Conservation (phyloP, 73 alveolate genomes). For the Stentor roeselii region DNA sequence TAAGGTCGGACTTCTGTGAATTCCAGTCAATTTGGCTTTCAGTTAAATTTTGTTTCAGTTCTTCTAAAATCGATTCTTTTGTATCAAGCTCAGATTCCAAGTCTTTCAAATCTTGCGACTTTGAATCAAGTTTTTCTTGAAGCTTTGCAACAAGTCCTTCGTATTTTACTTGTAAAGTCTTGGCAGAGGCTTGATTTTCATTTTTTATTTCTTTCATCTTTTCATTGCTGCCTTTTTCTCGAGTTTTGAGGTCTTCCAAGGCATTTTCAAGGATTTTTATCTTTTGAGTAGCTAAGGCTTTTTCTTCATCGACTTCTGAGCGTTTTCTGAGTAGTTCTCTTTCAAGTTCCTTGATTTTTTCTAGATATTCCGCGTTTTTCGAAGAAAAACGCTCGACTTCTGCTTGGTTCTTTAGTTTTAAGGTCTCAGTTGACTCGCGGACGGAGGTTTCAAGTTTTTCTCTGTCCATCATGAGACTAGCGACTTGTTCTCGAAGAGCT, state of each 20-base stretch:
- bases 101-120: background rate
- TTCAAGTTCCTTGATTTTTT: slow-evolving; percentile 62
- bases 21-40: background rate
- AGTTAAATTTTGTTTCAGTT: background rate
- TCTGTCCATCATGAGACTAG: slow-evolving; percentile 56
- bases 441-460: slow-evolving; percentile 59
- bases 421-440: slow-evolving; percentile 53
- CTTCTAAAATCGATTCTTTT: background rate
- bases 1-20: background rate
- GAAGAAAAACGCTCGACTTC: slow-evolving; percentile 42
- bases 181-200: background rate
- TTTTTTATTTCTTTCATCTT: slow-evolving; percentile 17
- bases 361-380: slow-evolving; percentile 51
- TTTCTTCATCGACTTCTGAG: slow-evolving; percentile 79
- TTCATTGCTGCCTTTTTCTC: slow-evolving; percentile 45
- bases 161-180: background rate
- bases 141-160: background rate
- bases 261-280: slow-evolving; percentile 57
- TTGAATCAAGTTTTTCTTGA: slow-evolving; percentile 17
- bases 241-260: slow-evolving; percentile 35
- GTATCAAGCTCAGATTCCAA: slow-evolving; percentile 4
- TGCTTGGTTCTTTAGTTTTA: slow-evolving; percentile 49
- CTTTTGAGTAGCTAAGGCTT: slow-evolving; percentile 72
- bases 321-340: slow-evolving; percentile 51
- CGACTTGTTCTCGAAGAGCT: slow-evolving; percentile 63